These are phyloP conservation scores for Porogramme epimiltina DNA, from an alignment of 1,284 basidiomycete genomes.

Conservation along the genomic window DNA sequence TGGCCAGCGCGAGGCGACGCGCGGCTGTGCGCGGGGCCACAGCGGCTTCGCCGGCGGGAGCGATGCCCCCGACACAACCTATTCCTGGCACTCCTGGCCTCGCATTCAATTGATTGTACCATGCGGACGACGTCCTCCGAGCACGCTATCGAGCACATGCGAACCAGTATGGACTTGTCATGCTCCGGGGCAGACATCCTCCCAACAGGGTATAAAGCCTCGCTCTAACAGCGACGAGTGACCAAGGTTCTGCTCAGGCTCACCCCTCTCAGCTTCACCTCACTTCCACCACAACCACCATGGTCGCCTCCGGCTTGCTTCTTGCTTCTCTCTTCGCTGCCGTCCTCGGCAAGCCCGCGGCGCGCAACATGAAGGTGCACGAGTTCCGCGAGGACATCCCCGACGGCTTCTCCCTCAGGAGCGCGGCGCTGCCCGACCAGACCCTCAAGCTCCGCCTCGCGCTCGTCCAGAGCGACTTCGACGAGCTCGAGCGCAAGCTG, in stretches of 20 bases:
- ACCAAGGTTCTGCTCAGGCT: constrained; percentile 1
- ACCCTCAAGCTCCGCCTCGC: constrained; percentile 35
- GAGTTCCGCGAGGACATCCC: constrained; percentile 29
- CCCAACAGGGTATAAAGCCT: not conserved
- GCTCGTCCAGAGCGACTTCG: constrained; percentile 34
- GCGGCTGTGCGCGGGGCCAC: too few relatives aligned
- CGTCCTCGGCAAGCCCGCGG: constrained; percentile 27
- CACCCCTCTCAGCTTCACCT: constrained; percentile 3
- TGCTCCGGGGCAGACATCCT: not conserved
- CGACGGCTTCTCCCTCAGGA: constrained; percentile 29
- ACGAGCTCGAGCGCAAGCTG: constrained; percentile 35
- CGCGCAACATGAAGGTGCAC: constrained; percentile 31
- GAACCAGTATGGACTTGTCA: too few relatives aligned
- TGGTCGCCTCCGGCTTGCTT: constrained; percentile 25
- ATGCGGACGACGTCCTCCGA: constrained; percentile 3
- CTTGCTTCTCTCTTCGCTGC: constrained; percentile 26
- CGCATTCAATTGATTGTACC: constrained; percentile 5
- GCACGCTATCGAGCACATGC: not conserved
- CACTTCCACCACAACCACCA: constrained; percentile 8
- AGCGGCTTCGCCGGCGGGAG: too few relatives aligned
- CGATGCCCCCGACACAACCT: too few relatives aligned
- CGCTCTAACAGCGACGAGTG: not conserved
- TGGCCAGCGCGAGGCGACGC: too few relatives aligned
- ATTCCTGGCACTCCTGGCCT: too few relatives aligned
- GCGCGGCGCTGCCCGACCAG: constrained; percentile 27